Percentiles rank a stretch among this genome's conserved stretches.
phyloP scores from a whole-genome alignment of 208 protist genomes.

The Vickermania spadyakhi region DNA sequence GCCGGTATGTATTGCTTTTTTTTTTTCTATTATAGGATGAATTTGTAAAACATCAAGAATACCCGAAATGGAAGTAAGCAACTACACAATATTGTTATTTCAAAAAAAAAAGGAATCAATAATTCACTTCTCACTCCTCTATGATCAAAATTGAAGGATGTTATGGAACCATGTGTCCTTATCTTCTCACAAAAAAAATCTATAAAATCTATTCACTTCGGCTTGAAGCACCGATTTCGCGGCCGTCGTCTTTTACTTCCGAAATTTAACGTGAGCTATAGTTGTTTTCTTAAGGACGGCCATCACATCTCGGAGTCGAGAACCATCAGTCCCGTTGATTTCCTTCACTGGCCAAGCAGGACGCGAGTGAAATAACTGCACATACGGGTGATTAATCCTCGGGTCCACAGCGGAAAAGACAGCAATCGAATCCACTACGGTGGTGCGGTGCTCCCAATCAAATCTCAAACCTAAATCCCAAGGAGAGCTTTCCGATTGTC shows the following conservation, averaged over 20 bases:
- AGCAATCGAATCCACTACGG: conserved; percentile 48
- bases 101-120: no score
- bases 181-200: no score
- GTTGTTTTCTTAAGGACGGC: conserved; percentile 49
- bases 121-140: no score
- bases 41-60: no score
- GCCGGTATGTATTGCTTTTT: no score
- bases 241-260: conserved; percentile 7
- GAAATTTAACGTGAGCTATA: conserved; percentile 49
- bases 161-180: no score
- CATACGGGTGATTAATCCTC: conserved; percentile 38
- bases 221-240: no score
- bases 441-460: conserved; percentile 58
- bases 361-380: conserved; percentile 33
- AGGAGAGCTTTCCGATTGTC: conserved; percentile 33
- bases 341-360: conserved; percentile 55
- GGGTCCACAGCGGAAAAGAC: conserved; percentile 25
- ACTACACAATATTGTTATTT: no score
- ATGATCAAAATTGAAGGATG: no score
- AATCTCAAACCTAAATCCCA: conserved; percentile 68
- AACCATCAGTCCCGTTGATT: conserved; percentile 55
- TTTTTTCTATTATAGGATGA: no score
- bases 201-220: no score
- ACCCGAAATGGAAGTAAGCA: no score
- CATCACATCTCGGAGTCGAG: conserved; percentile 53